Evolutionary conservation across 2,329 filamentous ascomycete genomes (phyloP).

Genomic region (Phyllosticta citribraziliensis): DNA sequence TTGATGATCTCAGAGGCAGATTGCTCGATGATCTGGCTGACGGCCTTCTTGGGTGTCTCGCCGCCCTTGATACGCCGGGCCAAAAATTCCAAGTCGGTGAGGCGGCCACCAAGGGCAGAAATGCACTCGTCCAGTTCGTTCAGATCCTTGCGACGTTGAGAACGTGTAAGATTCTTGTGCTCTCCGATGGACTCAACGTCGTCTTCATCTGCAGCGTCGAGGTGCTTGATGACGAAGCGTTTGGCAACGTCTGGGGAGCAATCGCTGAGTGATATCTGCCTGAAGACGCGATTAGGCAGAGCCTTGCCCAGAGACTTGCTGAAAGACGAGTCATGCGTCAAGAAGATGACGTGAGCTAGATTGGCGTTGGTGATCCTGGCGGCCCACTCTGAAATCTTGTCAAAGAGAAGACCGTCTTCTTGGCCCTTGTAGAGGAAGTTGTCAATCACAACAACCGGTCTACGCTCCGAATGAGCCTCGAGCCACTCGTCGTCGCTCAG

Average conservation of each 20-base stretch:
- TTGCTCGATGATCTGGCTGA: slow-evolving; percentile 81
- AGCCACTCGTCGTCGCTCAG: slow-evolving; percentile 78
- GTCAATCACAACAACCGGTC: slow-evolving; percentile 80
- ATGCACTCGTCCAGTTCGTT: slow-evolving; percentile 73
- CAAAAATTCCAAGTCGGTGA: slow-evolving; percentile 93
- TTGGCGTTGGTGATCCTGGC: slow-evolving; percentile 77
- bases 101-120: slow-evolving; percentile 69
- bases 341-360: slow-evolving; percentile 85
- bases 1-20: slow-evolving; percentile 85
- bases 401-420: slow-evolving; percentile 39
- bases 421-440: slow-evolving; percentile 75
- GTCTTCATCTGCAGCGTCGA: slow-evolving; percentile 45
- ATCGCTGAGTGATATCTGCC: slow-evolving; percentile 75
- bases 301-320: slow-evolving; percentile 79
- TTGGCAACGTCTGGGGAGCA: slow-evolving; percentile 76
- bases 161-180: slow-evolving; percentile 33
- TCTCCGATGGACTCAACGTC: slow-evolving; percentile 27
- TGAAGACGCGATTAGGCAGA: slow-evolving; percentile 83
- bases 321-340: slow-evolving; percentile 82
- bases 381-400: slow-evolving; percentile 68
- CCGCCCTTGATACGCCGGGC: slow-evolving; percentile 82
- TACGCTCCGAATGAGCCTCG: slow-evolving; percentile 74
- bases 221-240: slow-evolving; percentile 76
- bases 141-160: slow-evolving; percentile 46
- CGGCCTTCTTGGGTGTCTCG: slow-evolving; percentile 69